Percentiles rank a stretch among this genome's conserved stretches.
These are phyloP conservation scores for Daldinia bambusicola DNA, from an alignment of 495 filamentous ascomycete genomes.

Conservation along the genomic window DNA sequence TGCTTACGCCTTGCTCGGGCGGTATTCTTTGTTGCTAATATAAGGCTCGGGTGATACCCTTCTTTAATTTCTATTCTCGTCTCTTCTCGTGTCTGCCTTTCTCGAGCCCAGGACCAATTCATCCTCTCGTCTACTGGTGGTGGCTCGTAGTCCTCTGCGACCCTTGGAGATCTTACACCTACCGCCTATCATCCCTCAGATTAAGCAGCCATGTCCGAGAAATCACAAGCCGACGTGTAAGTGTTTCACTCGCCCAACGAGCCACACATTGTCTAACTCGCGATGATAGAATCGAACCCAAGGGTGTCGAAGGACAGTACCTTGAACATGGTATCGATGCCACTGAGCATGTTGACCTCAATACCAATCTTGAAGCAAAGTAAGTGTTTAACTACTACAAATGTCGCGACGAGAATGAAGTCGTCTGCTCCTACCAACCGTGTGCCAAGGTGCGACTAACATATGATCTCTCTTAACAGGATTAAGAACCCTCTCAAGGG, in stretches of 20 bases:
- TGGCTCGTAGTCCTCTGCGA: conserved; percentile 4
- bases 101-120: conserved; percentile 13
- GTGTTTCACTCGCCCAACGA: conserved; percentile 3
- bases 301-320: conserved; percentile 48
- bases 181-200: neutral
- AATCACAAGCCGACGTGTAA: conserved; percentile 24
- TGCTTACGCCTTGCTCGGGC: conserved; percentile 26
- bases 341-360: conserved; percentile 54
- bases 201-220: conserved; percentile 32
- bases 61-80: conserved; percentile 20
- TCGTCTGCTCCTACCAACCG: neutral
- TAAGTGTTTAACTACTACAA: conserved; percentile 32
- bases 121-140: conserved; percentile 19
- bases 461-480: conserved; percentile 42
- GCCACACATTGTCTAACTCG: conserved; percentile 24
- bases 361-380: conserved; percentile 59
- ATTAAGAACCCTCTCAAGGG: conserved; percentile 70
- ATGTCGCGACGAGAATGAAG: neutral
- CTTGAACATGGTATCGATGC: conserved; percentile 50
- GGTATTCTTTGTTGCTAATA: conserved; percentile 33
- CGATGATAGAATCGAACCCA: conserved; percentile 43
- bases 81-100: conserved; percentile 18
- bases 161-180: conserved; percentile 1
- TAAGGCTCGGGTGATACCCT: conserved; percentile 32
- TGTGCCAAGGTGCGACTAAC: conserved; percentile 11